phyloP scores from a whole-genome alignment of 768 basidiomycete species.

The Multifurca ochricompacta region DNA sequence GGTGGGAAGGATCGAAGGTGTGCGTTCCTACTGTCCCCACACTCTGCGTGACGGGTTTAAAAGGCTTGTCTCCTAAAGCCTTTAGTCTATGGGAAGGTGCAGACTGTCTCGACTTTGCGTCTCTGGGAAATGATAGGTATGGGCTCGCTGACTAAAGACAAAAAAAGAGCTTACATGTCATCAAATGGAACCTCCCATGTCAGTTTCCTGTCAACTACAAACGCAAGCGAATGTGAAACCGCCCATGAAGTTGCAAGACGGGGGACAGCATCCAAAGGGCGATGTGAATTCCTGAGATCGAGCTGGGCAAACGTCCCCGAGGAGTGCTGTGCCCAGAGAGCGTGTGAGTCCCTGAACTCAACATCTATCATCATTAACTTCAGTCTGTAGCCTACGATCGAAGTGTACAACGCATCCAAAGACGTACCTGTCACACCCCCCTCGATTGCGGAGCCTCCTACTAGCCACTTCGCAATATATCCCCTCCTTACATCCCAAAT shows the following conservation, averaged over 20 bases:
- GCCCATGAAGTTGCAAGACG: constrained; percentile 62
- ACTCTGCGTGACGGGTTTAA: constrained; percentile 45
- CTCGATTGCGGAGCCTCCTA: constrained; percentile 55
- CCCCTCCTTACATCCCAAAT: constrained; percentile 82
- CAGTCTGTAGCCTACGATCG: not conserved
- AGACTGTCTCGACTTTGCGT: constrained; percentile 26
- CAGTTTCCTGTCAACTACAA: constrained; percentile 48
- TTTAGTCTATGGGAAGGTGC: constrained; percentile 36
- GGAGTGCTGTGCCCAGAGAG: constrained; percentile 63
- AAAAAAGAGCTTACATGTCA: constrained; percentile 41
- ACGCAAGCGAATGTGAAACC: constrained; percentile 52
- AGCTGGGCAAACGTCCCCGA: constrained; percentile 76
- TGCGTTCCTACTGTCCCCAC: constrained; percentile 55
- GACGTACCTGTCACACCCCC: constrained; percentile 66
- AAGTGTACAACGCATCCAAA: not conserved
- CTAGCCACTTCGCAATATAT: constrained; percentile 78
- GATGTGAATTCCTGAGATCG: constrained; percentile 57
- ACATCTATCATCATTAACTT: constrained; percentile 40
- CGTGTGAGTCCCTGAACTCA: constrained; percentile 61
- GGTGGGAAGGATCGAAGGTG: constrained; percentile 28
- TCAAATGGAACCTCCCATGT: constrained; percentile 72
- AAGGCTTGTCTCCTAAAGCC: constrained; percentile 49
- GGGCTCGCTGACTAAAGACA: not conserved
- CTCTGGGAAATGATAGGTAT: constrained; percentile 27
- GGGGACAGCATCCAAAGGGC: constrained; percentile 60